Percentiles rank a stretch among this genome's conserved stretches.
phyloP scores from a whole-genome alignment of 306 rosid genomes.

The Inga laurina region DNA sequence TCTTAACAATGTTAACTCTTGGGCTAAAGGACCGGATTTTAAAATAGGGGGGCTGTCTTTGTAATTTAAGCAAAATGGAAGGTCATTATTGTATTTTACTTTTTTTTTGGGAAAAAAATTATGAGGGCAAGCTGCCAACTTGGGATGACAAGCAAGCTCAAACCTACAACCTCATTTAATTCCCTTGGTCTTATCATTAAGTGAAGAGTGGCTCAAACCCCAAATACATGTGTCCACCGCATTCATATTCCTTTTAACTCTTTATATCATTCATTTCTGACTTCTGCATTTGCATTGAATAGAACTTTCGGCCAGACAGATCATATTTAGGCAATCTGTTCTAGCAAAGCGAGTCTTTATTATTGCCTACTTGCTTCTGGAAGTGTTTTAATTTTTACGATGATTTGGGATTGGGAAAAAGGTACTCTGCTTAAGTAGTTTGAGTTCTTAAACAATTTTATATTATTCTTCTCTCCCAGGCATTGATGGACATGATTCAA shows the following conservation, averaged over 20 bases:
- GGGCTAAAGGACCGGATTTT: background rate
- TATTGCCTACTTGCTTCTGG: slow-evolving; percentile 14
- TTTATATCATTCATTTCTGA: background rate
- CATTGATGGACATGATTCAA: slow-evolving; percentile 71
- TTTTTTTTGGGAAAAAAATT: background rate
- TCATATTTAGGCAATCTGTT: slow-evolving; percentile 1
- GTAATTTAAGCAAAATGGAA: background rate
- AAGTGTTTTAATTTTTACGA: slow-evolving; percentile 15
- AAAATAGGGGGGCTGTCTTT: background rate
- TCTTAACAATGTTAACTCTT: background rate
- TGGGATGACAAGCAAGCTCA: background rate
- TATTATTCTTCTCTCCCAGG: slow-evolving; percentile 44
- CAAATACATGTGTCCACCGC: background rate
- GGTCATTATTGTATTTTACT: background rate
- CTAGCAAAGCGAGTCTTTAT: slow-evolving; percentile 9
- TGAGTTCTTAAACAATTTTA: background rate
- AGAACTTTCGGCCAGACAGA: slow-evolving; percentile 13
- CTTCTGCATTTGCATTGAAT: slow-evolving; percentile 2
- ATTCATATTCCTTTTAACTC: slow-evolving; percentile 1
- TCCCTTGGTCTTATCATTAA: background rate
- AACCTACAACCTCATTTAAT: background rate
- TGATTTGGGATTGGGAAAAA: background rate
- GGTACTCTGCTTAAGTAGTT: slow-evolving; percentile 12
- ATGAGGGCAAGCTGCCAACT: background rate
- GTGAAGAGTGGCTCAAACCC: background rate